Conservation (phyloP, 2,329 filamentous ascomycete species). For the Exophiala mesophila region DNA sequence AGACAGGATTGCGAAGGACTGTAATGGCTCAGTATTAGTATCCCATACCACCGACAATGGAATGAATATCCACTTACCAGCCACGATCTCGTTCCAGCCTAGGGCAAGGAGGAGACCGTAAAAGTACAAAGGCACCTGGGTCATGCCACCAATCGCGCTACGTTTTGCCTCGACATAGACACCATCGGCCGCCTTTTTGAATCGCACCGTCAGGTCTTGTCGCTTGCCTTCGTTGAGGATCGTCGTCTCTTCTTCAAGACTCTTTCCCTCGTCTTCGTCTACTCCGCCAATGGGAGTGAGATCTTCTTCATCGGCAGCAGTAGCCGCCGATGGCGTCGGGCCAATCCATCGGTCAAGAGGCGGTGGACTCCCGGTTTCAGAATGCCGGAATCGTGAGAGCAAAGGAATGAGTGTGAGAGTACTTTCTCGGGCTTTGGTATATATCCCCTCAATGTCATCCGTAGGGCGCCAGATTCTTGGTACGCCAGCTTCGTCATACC, state of each 20-base stretch:
- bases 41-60: slow-evolving; percentile 1
- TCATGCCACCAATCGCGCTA: slow-evolving; percentile 89
- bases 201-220: slow-evolving; percentile 85
- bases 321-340: slow-evolving; percentile 65
- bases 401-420: slow-evolving; percentile 88
- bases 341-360: slow-evolving; percentile 84
- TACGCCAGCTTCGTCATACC: slow-evolving; percentile 91
- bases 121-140: slow-evolving; percentile 91
- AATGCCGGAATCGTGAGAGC: slow-evolving; percentile 75
- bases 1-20: slow-evolving; percentile 91
- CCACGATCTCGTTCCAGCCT: slow-evolving; percentile 98
- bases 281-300: slow-evolving; percentile 83
- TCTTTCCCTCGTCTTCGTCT: slow-evolving; percentile 91
- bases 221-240: slow-evolving; percentile 86
- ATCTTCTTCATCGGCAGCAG: slow-evolving; percentile 84
- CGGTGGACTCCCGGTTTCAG: slow-evolving; percentile 65
- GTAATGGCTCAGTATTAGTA: slow-evolving; percentile 21
- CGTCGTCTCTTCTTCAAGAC: slow-evolving; percentile 91
- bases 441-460: slow-evolving; percentile 94
- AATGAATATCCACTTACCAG: slow-evolving; percentile 57
- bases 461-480: slow-evolving; percentile 94
- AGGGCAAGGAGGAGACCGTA: slow-evolving; percentile 82
- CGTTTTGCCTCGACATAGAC: slow-evolving; percentile 98
- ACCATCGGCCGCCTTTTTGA: slow-evolving; percentile 97
- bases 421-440: slow-evolving; percentile 86